Base-by-base conservation (phyloP, 208 protist genomes). In the Naegleria lovaniensis region DNA sequence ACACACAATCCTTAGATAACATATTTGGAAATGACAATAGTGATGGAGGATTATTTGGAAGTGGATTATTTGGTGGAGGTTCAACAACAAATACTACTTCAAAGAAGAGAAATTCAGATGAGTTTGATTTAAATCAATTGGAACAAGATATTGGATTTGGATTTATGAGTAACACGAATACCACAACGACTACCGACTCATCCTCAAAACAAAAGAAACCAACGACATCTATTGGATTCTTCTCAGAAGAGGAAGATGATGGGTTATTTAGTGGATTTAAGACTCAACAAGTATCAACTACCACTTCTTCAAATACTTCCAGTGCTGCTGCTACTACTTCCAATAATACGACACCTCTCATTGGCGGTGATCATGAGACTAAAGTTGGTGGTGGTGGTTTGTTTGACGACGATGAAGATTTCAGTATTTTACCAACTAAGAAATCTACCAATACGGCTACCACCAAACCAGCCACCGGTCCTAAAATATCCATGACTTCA, bases 381-480 rank as follows among this genome's bases (percentile, higher is more conserved):
- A 85, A 43, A 43, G 67, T 5, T 85, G 40, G 36, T 85, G 3
- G 15, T 15, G 22, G 15, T 43, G 79, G 36, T 43, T 19, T 39
- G 43, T 25, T 39, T 85, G 79, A 85, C 40, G 79, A 85, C 25
- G 79, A 85, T 85, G 79, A 85, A 39, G 55, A 67, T 3, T 67
- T 67, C 22, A 67, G 55, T 67, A 67, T 67, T 67, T 43, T 85
- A 22, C 33, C 33, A 36, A 41, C 9, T 1, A 41, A 0, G 22
- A 41, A 84, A 15, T 7, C 5, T 22, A 9, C 40, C 7, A 22
- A 83, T 11, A 2, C 0, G 4, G 0, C 25, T 11, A 25, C 36
- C 0, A 22, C 79, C 41, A 36, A 19, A 43, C n/a, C 0, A 85
- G 4, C 79, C 15, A 43, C 6, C 22, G 36, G 5, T 39, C 13